Conservation (phyloP, 305 asterid genomes). For the Solanum aculeatissimum region DNA sequence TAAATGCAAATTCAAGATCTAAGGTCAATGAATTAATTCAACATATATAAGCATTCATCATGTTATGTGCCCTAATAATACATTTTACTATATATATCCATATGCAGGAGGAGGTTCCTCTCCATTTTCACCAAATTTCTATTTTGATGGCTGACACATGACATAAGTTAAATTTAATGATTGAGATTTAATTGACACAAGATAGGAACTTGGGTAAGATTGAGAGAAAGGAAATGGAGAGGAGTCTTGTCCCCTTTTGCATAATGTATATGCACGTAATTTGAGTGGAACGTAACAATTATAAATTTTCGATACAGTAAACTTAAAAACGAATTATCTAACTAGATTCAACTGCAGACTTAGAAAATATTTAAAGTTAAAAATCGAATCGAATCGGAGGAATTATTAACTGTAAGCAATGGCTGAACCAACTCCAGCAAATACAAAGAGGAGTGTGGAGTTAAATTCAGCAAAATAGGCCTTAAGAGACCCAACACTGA, state of each 20-base stretch:
- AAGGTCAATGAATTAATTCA: background rate
- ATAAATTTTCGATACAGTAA: too few species aligned
- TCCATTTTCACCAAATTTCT: too few species aligned
- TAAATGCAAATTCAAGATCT: background rate
- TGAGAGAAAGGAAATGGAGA: too few species aligned
- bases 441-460: slow-evolving; percentile 79
- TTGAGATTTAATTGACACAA: too few species aligned
- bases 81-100: background rate
- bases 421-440: slow-evolving; percentile 95
- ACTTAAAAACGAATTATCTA: too few species aligned
- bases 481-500: slow-evolving; percentile 44
- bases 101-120: too few species aligned
- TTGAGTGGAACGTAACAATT: too few species aligned
- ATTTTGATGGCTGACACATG: too few species aligned
- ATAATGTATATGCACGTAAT: too few species aligned
- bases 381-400: background rate
- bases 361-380: background rate
- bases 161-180: too few species aligned
- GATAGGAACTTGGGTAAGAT: too few species aligned
- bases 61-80: background rate
- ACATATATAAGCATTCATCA: background rate
- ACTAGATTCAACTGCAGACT: background rate
- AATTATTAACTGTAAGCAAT: slow-evolving; percentile 53
- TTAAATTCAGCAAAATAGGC: slow-evolving; percentile 87
- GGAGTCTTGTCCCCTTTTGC: too few species aligned